Percentiles rank a stretch among this genome's conserved stretches.
Evolutionary conservation across 768 basidiomycete species (phyloP).

Genomic region (Cystobasidium tubakii): DNA sequence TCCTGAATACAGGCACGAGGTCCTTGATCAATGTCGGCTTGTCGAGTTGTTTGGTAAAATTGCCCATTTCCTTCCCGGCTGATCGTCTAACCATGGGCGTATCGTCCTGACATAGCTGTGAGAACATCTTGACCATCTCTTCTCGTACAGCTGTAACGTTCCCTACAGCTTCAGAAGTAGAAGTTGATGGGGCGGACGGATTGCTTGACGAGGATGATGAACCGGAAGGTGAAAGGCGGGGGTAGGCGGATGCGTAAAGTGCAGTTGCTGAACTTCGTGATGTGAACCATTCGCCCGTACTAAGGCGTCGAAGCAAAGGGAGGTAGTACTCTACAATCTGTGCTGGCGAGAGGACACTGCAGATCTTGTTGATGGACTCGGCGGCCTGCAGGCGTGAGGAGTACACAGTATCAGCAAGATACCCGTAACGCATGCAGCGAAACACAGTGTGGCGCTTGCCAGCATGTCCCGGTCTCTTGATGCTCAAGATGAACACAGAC

Average conservation of each 20-base stretch:
- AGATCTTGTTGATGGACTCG: constrained; percentile 88
- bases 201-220: constrained; percentile 31
- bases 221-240: constrained; percentile 47
- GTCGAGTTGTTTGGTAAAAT: constrained; percentile 63
- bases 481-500: background rate
- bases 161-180: constrained; percentile 53
- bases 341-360: constrained; percentile 64
- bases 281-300: constrained; percentile 97
- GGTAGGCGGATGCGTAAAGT: constrained; percentile 82
- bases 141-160: constrained; percentile 64
- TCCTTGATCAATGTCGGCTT: constrained; percentile 77
- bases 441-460: background rate
- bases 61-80: constrained; percentile 87
- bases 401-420: background rate
- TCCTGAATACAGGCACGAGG: constrained; percentile 83
- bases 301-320: constrained; percentile 79
- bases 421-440: background rate
- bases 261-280: constrained; percentile 93
- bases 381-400: constrained; percentile 63
- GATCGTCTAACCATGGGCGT: constrained; percentile 98
- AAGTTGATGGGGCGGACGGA: constrained; percentile 24
- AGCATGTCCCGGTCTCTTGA: background rate
- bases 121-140: constrained; percentile 78
- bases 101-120: constrained; percentile 78
- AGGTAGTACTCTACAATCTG: constrained; percentile 87